These are phyloP conservation scores for Vigna trinervia DNA, from an alignment of 306 rosid species.

Conservation along the genomic window DNA sequence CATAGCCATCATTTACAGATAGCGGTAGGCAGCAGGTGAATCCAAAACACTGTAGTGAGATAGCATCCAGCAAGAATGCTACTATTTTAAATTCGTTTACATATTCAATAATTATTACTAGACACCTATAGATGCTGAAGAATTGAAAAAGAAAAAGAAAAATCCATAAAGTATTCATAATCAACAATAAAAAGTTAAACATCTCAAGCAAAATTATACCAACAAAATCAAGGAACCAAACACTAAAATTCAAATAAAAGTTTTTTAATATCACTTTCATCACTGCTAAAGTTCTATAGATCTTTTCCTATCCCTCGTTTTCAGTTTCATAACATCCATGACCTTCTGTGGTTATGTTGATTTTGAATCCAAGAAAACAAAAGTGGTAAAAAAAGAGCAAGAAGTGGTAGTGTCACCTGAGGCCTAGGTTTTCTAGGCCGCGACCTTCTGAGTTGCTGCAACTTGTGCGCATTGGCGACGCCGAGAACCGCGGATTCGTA, in stretches of 20 bases:
- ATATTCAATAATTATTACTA: not conserved
- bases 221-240: not conserved
- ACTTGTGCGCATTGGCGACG: slow-evolving; percentile 66
- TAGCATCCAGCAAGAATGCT: not conserved
- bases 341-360: too few species aligned
- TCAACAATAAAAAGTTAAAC: not conserved
- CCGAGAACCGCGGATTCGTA: slow-evolving; percentile 84
- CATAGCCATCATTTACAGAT: not conserved
- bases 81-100: not conserved
- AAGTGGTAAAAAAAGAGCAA: not conserved
- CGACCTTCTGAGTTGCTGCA: slow-evolving; percentile 71
- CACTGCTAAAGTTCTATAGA: not conserved
- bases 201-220: not conserved
- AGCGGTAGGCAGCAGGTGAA: not conserved
- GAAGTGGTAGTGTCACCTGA: slow-evolving; percentile 44
- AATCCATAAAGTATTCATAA: not conserved
- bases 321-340: not conserved
- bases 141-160: not conserved
- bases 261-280: not conserved
- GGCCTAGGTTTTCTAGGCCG: slow-evolving; percentile 80
- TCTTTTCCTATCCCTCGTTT: not conserved
- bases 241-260: not conserved
- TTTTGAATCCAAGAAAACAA: too few species aligned
- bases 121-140: not conserved
- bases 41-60: not conserved